Percentiles rank a stretch among this genome's conserved stretches.
Evolutionary conservation across 352 stramenopile genomes (phyloP).

Genomic region (Phytophthora fragariae): DNA sequence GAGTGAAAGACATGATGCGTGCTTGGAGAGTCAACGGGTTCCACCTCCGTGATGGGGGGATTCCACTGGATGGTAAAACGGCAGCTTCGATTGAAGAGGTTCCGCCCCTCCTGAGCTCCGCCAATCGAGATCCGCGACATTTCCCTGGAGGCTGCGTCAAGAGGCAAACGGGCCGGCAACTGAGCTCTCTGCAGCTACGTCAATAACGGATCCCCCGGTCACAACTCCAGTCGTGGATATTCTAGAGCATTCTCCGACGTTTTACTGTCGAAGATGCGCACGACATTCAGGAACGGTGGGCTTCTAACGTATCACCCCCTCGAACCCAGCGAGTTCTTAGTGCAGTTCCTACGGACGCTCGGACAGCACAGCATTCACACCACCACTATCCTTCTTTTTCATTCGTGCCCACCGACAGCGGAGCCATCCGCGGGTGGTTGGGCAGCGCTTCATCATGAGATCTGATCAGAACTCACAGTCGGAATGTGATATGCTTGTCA

Average conservation of each 20-base stretch:
- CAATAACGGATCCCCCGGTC: slow-evolving; percentile 14
- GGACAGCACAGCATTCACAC: neutral
- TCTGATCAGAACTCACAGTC: slow-evolving; percentile 11
- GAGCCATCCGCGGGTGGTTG: slow-evolving; percentile 6
- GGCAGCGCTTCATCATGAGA: slow-evolving; percentile 8
- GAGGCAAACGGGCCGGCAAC: slow-evolving; percentile 1
- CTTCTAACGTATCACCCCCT: neutral
- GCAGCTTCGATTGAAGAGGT: neutral
- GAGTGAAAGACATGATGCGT: neutral
- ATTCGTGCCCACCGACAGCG: neutral
- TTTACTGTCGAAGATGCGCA: neutral
- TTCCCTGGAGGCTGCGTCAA: neutral
- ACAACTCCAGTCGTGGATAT: neutral
- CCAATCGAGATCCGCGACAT: neutral
- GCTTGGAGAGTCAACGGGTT: neutral
- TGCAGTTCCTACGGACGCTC: neutral
- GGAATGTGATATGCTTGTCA: slow-evolving; percentile 16
- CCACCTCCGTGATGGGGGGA: neutral
- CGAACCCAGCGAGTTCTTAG: slow-evolving; percentile 4
- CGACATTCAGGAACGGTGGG: neutral
- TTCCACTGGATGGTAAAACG: neutral
- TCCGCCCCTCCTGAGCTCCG: neutral
- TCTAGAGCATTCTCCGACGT: slow-evolving; percentile 6
- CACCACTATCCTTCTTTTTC: slow-evolving; percentile 9
- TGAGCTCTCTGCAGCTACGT: slow-evolving; percentile 25